Conservation (phyloP, 805 yeast genomes). For the Yarrowia sp. region DNA sequence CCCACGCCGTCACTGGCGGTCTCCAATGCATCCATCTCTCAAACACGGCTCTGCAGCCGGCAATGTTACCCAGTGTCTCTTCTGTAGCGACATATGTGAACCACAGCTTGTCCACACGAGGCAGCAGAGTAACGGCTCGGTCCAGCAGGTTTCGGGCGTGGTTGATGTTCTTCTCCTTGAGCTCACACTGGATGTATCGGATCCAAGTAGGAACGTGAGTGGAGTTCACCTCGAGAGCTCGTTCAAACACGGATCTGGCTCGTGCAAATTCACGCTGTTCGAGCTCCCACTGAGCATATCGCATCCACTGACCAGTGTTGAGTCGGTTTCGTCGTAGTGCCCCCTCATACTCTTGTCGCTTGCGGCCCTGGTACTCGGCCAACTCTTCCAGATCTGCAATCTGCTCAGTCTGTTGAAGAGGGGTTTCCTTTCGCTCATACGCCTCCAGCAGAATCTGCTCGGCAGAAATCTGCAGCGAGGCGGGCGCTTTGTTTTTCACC, state of each 20-base stretch:
- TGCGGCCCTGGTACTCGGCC: constrained; percentile 68
- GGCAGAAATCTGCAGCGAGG: constrained; percentile 59
- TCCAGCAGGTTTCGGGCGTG: constrained; percentile 87
- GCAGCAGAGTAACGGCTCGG: constrained; percentile 69
- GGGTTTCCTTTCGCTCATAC: constrained; percentile 48
- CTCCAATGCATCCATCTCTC: constrained; percentile 80
- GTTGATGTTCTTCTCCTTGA: constrained; percentile 67
- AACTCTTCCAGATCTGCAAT: constrained; percentile 52
- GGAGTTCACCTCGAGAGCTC: constrained; percentile 76
- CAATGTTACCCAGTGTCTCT: constrained; percentile 65
- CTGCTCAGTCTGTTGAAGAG: constrained; percentile 46
- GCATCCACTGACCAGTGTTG: constrained; percentile 83
- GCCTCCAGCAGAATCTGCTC: constrained; percentile 65
- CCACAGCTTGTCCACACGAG: constrained; percentile 85
- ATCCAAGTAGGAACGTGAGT: constrained; percentile 83
- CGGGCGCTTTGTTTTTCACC: constrained; percentile 46
- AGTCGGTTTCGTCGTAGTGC: constrained; percentile 82
- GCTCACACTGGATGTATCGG: constrained; percentile 74
- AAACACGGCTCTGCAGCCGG: constrained; percentile 63
- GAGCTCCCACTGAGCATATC: constrained; percentile 86
- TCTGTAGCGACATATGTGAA: constrained; percentile 76
- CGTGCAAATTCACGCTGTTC: constrained; percentile 74
- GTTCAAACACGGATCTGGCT: constrained; percentile 83
- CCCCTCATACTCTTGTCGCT: constrained; percentile 78
- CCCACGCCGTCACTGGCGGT: constrained; percentile 68